phyloP scores from a whole-genome alignment of 208 protist genomes.

The Acanthamoeba royreba region DNA sequence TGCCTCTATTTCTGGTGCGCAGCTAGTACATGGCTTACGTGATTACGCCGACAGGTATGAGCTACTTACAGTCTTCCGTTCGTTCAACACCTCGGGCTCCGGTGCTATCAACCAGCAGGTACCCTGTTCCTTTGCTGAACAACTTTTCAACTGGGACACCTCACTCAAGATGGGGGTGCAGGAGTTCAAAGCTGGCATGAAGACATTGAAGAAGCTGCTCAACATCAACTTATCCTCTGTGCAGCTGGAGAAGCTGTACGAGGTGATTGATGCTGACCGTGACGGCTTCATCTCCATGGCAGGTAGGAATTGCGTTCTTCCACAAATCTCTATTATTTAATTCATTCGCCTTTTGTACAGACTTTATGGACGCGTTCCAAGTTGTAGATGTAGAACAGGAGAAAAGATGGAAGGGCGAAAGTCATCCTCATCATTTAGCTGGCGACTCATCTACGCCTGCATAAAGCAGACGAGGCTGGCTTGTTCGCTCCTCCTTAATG shows the following conservation, averaged over 20 bases:
- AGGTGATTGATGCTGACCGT: not conserved
- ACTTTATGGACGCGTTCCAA: slow-evolving; percentile 1
- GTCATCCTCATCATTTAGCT: no score
- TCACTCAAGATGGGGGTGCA: no score
- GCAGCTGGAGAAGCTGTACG: slow-evolving; percentile 11
- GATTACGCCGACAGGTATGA: not conserved
- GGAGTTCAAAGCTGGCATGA: slow-evolving; percentile 35
- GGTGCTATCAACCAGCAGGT: not conserved
- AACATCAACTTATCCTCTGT: not conserved
- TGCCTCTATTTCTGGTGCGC: not conserved
- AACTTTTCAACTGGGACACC: not conserved
- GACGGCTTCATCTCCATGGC: not conserved
- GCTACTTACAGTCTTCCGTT: not conserved
- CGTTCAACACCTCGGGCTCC: not conserved
- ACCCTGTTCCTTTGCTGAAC: not conserved
- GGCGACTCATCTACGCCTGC: not conserved
- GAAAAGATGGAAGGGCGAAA: not conserved
- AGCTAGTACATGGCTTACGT: not conserved
- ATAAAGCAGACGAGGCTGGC: not conserved
- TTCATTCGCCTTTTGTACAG: not conserved
- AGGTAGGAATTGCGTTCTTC: no score
- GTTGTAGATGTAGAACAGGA: not conserved
- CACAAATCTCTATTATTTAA: no score
- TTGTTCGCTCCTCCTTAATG: not conserved
- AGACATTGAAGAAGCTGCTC: not conserved